Conservation (phyloP, 257 asterid species). For the Thymus mandschuricus region DNA sequence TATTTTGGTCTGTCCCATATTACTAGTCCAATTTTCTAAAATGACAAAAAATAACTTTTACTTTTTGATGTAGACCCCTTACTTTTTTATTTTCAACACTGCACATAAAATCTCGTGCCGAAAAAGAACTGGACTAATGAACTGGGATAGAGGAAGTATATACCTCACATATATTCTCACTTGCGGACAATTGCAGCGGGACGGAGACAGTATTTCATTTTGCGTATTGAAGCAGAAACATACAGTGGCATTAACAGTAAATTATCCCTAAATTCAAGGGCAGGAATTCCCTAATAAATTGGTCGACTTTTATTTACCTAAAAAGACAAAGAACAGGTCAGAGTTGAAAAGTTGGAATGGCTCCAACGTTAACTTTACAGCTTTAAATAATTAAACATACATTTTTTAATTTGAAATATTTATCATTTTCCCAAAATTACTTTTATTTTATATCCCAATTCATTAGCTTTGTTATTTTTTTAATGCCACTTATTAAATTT, state of each 20-base stretch:
- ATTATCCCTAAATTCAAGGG: conserved; percentile 42
- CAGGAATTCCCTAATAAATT: conserved; percentile 27
- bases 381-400: conserved; percentile 51
- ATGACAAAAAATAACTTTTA: too few relatives aligned
- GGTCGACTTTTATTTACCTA: conserved; percentile 67
- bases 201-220: not conserved
- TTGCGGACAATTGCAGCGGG: too few relatives aligned
- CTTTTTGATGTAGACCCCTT: too few relatives aligned
- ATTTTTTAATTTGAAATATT: conserved; percentile 37
- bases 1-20: too few relatives aligned
- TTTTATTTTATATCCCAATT: conserved; percentile 40
- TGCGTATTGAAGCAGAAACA: conserved; percentile 6
- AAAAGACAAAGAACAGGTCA: conserved; percentile 77
- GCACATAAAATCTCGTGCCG: too few relatives aligned
- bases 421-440: conserved; percentile 36
- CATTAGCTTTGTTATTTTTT: conserved; percentile 51
- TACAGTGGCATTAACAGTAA: conserved; percentile 49
- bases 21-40: too few relatives aligned
- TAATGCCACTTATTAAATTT: conserved; percentile 60
- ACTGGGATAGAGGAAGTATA: too few relatives aligned
- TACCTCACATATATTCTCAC: too few relatives aligned
- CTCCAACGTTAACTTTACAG: conserved; percentile 83
- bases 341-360: conserved; percentile 56
- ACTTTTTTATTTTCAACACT: too few relatives aligned
- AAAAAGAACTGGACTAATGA: too few relatives aligned